phyloP scores from a whole-genome alignment of 2,329 filamentous ascomycete species.

The Niveomyces coronatus region DNA sequence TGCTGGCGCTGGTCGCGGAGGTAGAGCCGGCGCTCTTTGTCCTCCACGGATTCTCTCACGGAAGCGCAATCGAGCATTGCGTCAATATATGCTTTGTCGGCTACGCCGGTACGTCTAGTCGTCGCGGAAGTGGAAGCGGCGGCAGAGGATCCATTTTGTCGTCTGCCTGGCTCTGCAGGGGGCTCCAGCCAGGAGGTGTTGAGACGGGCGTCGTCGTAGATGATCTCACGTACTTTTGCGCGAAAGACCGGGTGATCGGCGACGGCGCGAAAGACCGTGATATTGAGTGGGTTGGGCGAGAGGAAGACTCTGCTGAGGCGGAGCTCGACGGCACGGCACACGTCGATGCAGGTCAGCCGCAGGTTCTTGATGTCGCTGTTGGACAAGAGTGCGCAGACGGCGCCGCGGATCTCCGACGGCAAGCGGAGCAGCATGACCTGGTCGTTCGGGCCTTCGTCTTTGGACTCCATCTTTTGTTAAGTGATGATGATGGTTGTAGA shows the following conservation, averaged over 20 bases:
- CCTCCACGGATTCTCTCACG: neutral
- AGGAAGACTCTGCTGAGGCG: conserved; percentile 24
- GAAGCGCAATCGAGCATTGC: neutral
- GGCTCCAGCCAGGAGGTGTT: neutral
- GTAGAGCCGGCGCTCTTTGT: neutral
- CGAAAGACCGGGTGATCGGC: conserved; percentile 25
- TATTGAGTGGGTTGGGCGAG: conserved; percentile 27
- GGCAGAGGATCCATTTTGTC: too few species aligned
- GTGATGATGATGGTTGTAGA: too few species aligned
- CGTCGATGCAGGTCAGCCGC: neutral
- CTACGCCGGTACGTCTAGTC: too few species aligned
- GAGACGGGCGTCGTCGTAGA: conserved; percentile 26
- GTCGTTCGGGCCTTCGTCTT: neutral
- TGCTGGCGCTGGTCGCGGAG: too few species aligned
- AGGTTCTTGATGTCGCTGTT: conserved; percentile 6
- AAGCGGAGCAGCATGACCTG: neutral
- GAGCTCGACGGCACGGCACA: neutral
- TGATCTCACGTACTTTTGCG: conserved; percentile 23
- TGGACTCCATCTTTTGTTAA: too few species aligned
- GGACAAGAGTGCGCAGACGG: neutral
- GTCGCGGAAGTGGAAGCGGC: too few species aligned
- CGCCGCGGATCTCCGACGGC: neutral
- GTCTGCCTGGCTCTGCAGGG: neutral
- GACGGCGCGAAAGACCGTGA: conserved; percentile 25
- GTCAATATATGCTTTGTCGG: too few species aligned